phyloP scores from a whole-genome alignment of 164 flowering plant species.

The Liriodendron chinense region DNA sequence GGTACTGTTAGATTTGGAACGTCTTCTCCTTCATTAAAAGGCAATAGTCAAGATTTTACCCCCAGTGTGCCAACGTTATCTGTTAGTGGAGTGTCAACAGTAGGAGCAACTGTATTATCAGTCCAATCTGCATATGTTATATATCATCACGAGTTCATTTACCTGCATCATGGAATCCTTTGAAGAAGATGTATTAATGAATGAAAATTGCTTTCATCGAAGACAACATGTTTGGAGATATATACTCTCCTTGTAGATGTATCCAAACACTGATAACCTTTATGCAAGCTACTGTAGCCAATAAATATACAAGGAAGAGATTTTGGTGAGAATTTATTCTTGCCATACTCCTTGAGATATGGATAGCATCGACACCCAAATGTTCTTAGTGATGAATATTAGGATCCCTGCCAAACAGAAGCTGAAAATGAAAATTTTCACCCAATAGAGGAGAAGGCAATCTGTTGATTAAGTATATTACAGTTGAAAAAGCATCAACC shows the following conservation, averaged over 20 bases:
- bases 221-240: constrained; percentile 13
- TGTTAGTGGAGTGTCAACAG: not conserved
- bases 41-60: no score
- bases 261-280: constrained; percentile 10
- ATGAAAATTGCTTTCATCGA: constrained; percentile 6
- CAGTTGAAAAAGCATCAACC: constrained; percentile 9
- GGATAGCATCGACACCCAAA: constrained; percentile 12
- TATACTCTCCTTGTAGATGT: not conserved
- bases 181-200: not conserved
- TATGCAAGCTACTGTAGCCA: constrained; percentile 4
- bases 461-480: not conserved
- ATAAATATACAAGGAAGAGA: constrained; percentile 13
- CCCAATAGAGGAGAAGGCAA: not conserved
- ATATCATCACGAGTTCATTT: not conserved
- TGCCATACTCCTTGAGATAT: not conserved
- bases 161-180: not conserved
- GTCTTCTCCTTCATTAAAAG: no score
- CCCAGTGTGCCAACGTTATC: no score
- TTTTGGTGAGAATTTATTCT: constrained; percentile 6
- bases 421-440: not conserved
- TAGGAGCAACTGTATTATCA: not conserved
- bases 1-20: no score
- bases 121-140: no score
- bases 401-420: not conserved
- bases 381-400: not conserved